Evolutionary conservation across 208 protist genomes (phyloP).

Genomic region (Leishmania gerbilli): DNA sequence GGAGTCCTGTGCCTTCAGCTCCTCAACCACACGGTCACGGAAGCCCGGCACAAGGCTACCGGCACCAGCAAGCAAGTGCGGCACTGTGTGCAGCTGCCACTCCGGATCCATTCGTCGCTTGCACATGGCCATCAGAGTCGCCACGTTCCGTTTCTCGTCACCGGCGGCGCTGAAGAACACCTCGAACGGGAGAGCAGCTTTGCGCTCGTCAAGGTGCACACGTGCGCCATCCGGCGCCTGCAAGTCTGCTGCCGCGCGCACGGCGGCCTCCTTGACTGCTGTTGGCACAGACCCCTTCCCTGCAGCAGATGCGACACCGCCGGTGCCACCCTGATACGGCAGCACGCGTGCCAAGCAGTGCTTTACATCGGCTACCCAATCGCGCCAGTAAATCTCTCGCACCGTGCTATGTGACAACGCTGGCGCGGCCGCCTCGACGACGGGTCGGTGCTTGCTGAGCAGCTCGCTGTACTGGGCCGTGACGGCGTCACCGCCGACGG

Average conservation of each 20-base stretch:
- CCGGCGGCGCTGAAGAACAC: slow-evolving; percentile 47
- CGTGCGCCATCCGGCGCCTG: slow-evolving; percentile 31
- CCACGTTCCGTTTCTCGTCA: slow-evolving; percentile 32
- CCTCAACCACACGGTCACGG: slow-evolving; percentile 51
- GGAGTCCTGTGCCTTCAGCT: slow-evolving; percentile 67
- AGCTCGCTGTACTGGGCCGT: slow-evolving; percentile 46
- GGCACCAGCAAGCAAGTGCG: slow-evolving; percentile 71
- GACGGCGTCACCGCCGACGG: slow-evolving; percentile 62
- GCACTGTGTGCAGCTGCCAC: slow-evolving; percentile 69
- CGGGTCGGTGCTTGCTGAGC: slow-evolving; percentile 24
- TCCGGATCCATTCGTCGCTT: slow-evolving; percentile 69
- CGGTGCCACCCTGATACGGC: neutral
- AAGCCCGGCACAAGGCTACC: slow-evolving; percentile 51
- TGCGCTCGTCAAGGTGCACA: slow-evolving; percentile 22
- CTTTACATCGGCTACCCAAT: slow-evolving; percentile 47
- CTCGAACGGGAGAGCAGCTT: slow-evolving; percentile 47
- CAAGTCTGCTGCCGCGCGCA: neutral
- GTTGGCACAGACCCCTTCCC: neutral
- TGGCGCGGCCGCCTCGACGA: slow-evolving; percentile 21
- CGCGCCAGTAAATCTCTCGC: slow-evolving; percentile 19
- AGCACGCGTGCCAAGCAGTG: slow-evolving; percentile 28
- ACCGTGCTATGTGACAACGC: slow-evolving; percentile 11
- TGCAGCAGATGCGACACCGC: neutral
- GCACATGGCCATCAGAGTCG: slow-evolving; percentile 50
- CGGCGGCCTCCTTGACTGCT: neutral